Conservation (phyloP, 2,329 filamentous ascomycete genomes). For the Orbilia oligospora region DNA sequence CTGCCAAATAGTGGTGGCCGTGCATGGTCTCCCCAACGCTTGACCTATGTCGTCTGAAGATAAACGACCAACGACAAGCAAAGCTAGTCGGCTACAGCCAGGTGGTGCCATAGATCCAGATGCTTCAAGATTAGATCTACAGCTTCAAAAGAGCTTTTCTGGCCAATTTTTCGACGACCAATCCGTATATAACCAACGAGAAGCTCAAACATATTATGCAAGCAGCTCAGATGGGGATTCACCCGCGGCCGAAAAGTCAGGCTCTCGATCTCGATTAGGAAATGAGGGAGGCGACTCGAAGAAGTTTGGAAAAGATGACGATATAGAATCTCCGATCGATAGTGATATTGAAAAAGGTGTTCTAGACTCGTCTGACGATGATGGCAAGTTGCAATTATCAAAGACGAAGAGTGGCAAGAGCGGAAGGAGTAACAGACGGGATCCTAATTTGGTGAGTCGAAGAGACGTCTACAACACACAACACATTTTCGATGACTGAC, state of each 20-base stretch:
- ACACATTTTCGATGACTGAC: slow-evolving; percentile 38
- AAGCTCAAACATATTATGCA: slow-evolving; percentile 45
- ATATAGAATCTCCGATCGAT: slow-evolving; percentile 15
- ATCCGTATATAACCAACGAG: slow-evolving; percentile 45
- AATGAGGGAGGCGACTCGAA: slow-evolving; percentile 42
- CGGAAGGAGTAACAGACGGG: slow-evolving; percentile 38
- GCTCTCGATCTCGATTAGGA: slow-evolving; percentile 38
- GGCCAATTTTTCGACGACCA: slow-evolving; percentile 54
- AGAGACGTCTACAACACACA: slow-evolving; percentile 33
- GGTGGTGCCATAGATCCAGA: slow-evolving; percentile 24
- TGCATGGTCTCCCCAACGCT: slow-evolving; percentile 14
- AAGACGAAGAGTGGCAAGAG: slow-evolving; percentile 55
- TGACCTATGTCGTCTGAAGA: slow-evolving; percentile 49
- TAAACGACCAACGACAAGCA: slow-evolving; percentile 23
- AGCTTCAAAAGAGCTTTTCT: slow-evolving; percentile 54
- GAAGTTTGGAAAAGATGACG: slow-evolving; percentile 27
- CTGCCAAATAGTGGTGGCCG: neutral
- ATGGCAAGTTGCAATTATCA: slow-evolving; percentile 33
- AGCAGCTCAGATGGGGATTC: slow-evolving; percentile 48
- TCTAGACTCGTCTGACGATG: slow-evolving; percentile 29
- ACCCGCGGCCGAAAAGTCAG: slow-evolving; percentile 48
- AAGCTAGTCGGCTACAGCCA: slow-evolving; percentile 13
- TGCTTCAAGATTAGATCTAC: slow-evolving; percentile 44
- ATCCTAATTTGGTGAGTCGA: slow-evolving; percentile 57
- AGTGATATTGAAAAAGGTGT: slow-evolving; percentile 31